Conservation (phyloP, 2,329 filamentous ascomycete genomes). For the Cryphonectria parasitica region DNA sequence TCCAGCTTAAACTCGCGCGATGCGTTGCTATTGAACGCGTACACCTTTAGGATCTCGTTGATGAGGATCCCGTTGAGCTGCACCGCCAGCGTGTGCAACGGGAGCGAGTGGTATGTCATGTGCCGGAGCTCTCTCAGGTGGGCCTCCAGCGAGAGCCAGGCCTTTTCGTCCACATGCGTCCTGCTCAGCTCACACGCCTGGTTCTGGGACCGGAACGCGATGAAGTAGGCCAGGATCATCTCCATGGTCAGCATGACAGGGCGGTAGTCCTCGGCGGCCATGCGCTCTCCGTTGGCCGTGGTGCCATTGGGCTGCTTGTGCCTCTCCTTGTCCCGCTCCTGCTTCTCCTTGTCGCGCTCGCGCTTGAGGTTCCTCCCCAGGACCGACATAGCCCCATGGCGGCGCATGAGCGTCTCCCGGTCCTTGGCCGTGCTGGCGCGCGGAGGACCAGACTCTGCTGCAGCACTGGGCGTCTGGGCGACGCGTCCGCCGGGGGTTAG, state of each 20-base stretch:
- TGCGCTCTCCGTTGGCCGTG: conserved; percentile 25
- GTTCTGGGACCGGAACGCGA: conserved; percentile 56
- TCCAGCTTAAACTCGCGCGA: conserved; percentile 27
- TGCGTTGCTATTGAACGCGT: conserved; percentile 36
- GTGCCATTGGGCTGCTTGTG: conserved; percentile 25
- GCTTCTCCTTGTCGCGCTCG: conserved; percentile 48
- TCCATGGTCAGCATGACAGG: conserved; percentile 46
- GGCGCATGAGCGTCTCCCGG: conserved; percentile 19
- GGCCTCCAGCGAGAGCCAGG: conserved; percentile 51
- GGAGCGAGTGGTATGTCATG: conserved; percentile 41
- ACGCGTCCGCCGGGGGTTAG: conserved; percentile 52
- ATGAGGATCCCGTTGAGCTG: conserved; percentile 50
- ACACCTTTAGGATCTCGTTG: conserved; percentile 50
- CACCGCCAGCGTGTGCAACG: conserved; percentile 46
- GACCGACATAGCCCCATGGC: conserved; percentile 37
- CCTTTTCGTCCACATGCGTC: conserved; percentile 44
- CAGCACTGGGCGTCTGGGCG: conserved; percentile 46
- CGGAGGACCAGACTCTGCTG: conserved; percentile 43
- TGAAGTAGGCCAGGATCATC: conserved; percentile 57
- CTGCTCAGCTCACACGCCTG: conserved; percentile 49
- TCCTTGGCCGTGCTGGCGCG: conserved; percentile 35
- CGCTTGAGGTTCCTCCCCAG: conserved; percentile 59
- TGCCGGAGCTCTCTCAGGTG: conserved; percentile 47
- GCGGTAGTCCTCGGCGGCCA: conserved; percentile 20
- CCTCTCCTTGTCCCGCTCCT: conserved; percentile 55